Conservation (phyloP, 192 early-diverging fungal species). For the Dispira simplex region DNA sequence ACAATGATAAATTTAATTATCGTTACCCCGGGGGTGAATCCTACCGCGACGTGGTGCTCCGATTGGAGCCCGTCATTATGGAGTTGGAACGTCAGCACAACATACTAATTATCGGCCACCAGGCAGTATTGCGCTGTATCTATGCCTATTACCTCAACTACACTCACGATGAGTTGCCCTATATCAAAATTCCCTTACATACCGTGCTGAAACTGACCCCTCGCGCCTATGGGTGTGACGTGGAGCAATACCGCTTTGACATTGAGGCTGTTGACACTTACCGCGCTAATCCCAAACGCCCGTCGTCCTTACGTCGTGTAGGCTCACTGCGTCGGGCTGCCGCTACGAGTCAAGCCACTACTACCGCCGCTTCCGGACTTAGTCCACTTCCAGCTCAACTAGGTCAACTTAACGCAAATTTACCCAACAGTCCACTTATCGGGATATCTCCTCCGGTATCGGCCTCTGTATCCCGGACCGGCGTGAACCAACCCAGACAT, state of each 20-base stretch:
- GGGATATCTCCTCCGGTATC: background rate
- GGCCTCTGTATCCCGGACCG: background rate
- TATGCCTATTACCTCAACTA: slow-evolving; percentile 97
- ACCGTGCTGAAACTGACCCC: slow-evolving; percentile 94
- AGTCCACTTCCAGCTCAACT: background rate
- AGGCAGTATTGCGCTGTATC: slow-evolving; percentile 92
- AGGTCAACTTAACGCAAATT: background rate
- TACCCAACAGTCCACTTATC: background rate
- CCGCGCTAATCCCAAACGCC: slow-evolving; percentile 48
- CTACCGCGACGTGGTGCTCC: slow-evolving; percentile 91
- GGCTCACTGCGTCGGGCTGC: background rate
- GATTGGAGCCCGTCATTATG: slow-evolving; percentile 98
- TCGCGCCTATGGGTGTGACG: slow-evolving; percentile 89
- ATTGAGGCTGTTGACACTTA: slow-evolving; percentile 98
- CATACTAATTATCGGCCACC: slow-evolving; percentile 94
- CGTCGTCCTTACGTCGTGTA: slow-evolving; percentile 3
- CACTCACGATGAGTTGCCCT: slow-evolving; percentile 88
- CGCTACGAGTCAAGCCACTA: background rate
- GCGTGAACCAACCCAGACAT: background rate
- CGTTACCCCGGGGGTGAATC: slow-evolving; percentile 73
- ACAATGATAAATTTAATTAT: slow-evolving; percentile 94
- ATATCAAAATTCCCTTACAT: slow-evolving; percentile 97
- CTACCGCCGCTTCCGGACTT: background rate
- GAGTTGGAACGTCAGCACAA: slow-evolving; percentile 95
- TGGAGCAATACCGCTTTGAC: slow-evolving; percentile 85